These are phyloP conservation scores for Papiliotrema nemorosa DNA, from an alignment of 1,284 basidiomycete species.

Conservation along the genomic window DNA sequence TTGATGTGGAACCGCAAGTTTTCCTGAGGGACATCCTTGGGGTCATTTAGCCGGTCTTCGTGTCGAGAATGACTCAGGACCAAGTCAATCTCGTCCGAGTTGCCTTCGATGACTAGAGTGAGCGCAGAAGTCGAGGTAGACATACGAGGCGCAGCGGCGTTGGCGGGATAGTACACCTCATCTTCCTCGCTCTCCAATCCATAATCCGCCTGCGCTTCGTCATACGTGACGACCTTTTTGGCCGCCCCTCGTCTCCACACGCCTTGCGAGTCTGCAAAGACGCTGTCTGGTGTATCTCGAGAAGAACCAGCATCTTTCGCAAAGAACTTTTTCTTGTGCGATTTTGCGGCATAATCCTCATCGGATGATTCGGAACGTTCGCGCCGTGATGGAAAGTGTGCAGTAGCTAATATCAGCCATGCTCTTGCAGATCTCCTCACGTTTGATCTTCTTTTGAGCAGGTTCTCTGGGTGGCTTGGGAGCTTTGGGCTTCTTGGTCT, in stretches of 20 bases:
- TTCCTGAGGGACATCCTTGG: slow-evolving; percentile 73
- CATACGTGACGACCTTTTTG: slow-evolving; percentile 75
- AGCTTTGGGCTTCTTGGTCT: slow-evolving; percentile 20
- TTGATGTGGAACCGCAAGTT: slow-evolving; percentile 94
- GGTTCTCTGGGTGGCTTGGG: slow-evolving; percentile 16
- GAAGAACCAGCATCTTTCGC: slow-evolving; percentile 49
- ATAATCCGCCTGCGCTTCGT: slow-evolving; percentile 50
- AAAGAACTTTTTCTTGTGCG: slow-evolving; percentile 78
- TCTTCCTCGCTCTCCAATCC: slow-evolving; percentile 67
- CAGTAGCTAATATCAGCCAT: slow-evolving; percentile 12
- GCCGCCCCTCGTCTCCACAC: slow-evolving; percentile 76
- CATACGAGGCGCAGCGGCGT: slow-evolving; percentile 4
- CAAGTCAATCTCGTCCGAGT: slow-evolving; percentile 76
- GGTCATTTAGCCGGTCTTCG: slow-evolving; percentile 70
- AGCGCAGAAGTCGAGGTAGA: not conserved
- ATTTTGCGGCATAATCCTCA: slow-evolving; percentile 79
- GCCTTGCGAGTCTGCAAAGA: slow-evolving; percentile 51
- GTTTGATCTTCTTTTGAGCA: slow-evolving; percentile 15
- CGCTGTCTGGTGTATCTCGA: slow-evolving; percentile 32
- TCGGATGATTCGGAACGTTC: slow-evolving; percentile 56
- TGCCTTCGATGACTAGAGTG: slow-evolving; percentile 10
- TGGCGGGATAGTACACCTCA: slow-evolving; percentile 67
- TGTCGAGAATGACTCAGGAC: slow-evolving; percentile 78
- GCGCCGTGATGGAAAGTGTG: slow-evolving; percentile 28
- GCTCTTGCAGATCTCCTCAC: slow-evolving; percentile 8